Conservation (phyloP, 768 basidiomycete species). For the Heimioporus sp. region DNA sequence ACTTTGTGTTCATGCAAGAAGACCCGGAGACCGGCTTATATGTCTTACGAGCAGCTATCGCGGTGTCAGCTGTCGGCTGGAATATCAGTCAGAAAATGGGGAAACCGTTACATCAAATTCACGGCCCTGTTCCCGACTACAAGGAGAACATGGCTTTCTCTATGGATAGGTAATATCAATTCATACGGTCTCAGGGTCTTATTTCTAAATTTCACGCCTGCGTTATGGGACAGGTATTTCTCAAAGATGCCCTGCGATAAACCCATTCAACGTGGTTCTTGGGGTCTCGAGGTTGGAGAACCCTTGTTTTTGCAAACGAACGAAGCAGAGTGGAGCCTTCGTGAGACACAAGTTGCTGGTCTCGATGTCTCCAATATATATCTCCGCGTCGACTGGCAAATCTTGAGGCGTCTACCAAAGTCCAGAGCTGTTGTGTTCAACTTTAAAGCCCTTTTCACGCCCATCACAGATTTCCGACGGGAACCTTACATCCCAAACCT, state of each 20-base stretch:
- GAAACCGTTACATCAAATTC: conserved; percentile 44
- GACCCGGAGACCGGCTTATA: conserved; percentile 45
- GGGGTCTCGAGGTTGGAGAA: conserved; percentile 49
- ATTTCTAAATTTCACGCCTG: neutral
- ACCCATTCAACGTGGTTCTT: conserved; percentile 53
- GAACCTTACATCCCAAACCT: conserved; percentile 50
- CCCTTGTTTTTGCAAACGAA: conserved; percentile 44
- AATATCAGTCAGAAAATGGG: conserved; percentile 48
- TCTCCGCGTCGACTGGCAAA: conserved; percentile 57
- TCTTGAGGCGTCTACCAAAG: conserved; percentile 45
- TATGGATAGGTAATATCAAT: conserved; percentile 39
- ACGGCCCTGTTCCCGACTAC: conserved; percentile 48
- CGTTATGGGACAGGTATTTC: conserved; percentile 37
- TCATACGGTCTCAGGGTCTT: neutral
- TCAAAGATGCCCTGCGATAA: conserved; percentile 45
- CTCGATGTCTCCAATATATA: conserved; percentile 40
- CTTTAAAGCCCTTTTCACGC: conserved; percentile 54
- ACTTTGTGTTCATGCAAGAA: conserved; percentile 43
- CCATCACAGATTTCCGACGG: conserved; percentile 38
- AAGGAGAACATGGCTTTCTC: conserved; percentile 47
- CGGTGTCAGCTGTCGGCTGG: conserved; percentile 50
- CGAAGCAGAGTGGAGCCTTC: conserved; percentile 36
- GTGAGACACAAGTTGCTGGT: conserved; percentile 33
- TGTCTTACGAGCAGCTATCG: conserved; percentile 42
- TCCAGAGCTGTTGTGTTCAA: conserved; percentile 52